Evolutionary conservation across 1,139 yeast species (phyloP), one percentile per base, ranked within the genome.

Genomic region (Magnusiomyces magnusii): DNA sequence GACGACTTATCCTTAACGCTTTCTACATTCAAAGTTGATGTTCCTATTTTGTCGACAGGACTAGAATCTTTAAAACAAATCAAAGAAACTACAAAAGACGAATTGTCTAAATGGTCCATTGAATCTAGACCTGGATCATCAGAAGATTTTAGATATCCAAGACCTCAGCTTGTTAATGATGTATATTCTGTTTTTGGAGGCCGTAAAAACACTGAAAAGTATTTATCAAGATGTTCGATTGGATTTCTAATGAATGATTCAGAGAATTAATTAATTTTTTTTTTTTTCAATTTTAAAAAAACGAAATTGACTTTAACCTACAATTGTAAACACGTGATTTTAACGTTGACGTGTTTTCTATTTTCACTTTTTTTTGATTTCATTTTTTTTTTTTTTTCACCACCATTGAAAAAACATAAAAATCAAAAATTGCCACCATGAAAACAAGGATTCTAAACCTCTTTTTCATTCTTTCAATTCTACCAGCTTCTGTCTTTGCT

Each of bases 111-210:
- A 31, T 31, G 36, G 36, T 31, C 36, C 7, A 7, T 13, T 7
- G 13, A 31, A 31, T 13, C 36, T 7, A 31, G 36, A 7, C 21
- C 36, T 13, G n/a, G 5, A 9, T 51, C 47, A 3, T 65, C 36
- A 31, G 36, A 31, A 31, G 10, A 31, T 7, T 7, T 13, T 31
- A 13, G 13, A 7, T 47, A 56, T 27, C 55, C 47, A 44, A 34
- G 53, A 15, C 47, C 54, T 3, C 34, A 31, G 17, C 44, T 55
- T n/a, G 53, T 53, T 2, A 47, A 50, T 51, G 67, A 66, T 39
- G 69, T 69, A 7, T 68, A 68, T 3, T 68, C 68, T 49, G 70
- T 69, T n/a, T 69, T 69, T 66, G 72, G 71, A 44, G 72, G 72
- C 27, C 62, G 65, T 39, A 66, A 63, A 49, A 65, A 65, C 63